These are phyloP conservation scores for Phaeolepiota aurea DNA, from an alignment of 768 basidiomycete genomes.

Conservation along the genomic window DNA sequence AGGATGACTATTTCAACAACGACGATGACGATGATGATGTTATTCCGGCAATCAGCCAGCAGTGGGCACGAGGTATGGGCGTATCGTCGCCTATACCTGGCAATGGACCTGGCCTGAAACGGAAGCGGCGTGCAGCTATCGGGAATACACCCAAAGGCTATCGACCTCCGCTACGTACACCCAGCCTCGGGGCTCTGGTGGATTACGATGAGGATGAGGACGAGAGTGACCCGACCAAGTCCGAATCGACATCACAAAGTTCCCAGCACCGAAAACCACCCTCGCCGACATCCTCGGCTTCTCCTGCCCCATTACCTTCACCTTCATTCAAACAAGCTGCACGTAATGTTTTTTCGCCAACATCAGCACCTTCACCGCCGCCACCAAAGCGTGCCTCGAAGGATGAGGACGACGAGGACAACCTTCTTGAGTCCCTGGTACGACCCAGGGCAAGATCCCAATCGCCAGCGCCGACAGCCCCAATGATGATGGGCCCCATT, in stretches of 20 bases:
- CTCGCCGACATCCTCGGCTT: conserved; percentile 22
- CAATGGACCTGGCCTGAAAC: conserved; percentile 41
- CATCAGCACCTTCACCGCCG: conserved; percentile 29
- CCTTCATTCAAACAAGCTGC: conserved; percentile 29
- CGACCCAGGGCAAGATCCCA: conserved; percentile 28
- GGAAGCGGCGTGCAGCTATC: conserved; percentile 44
- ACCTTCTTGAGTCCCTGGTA: conserved; percentile 47
- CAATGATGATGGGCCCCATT: conserved; percentile 35
- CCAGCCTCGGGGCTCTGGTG: conserved; percentile 52
- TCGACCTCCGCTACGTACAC: conserved; percentile 41
- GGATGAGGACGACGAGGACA: conserved; percentile 49
- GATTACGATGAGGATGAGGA: conserved; percentile 79
- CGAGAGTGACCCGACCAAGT: conserved; percentile 3
- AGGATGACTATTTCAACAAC: conserved; percentile 91
- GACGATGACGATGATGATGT: conserved; percentile 70
- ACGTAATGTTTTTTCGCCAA: conserved; percentile 24
- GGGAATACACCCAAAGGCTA: conserved; percentile 35
- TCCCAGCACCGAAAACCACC: conserved; percentile 13
- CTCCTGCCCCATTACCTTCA: conserved; percentile 20
- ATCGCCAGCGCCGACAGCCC: conserved; percentile 24
- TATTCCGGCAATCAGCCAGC: conserved; percentile 28
- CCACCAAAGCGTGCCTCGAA: conserved; percentile 30
- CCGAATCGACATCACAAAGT: conserved; percentile 8
- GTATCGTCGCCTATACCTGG: conserved; percentile 22
- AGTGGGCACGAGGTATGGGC: conserved; percentile 23